Evolutionary conservation across 106 monocot genomes (phyloP), one percentile per base, ranked within the genome.

Genomic region (Ottelia alismoides): DNA sequence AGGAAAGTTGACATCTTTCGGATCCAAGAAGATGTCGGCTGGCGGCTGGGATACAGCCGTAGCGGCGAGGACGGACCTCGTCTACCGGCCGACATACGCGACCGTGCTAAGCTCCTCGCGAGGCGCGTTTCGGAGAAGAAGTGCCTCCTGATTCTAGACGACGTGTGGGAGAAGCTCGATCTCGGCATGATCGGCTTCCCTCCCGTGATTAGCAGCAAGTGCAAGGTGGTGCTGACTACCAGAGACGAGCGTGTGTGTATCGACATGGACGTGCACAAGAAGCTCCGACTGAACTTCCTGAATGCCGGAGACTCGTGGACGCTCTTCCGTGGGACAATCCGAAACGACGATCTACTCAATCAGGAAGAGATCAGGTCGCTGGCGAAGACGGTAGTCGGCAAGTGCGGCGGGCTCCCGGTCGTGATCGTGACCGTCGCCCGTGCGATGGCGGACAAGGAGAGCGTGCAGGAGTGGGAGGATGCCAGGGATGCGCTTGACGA

Each of bases 101-200:
- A 54, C 1, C 2, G 54, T 17, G 27, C 26, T 16, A 28, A 27
- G 9, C 6, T 17, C 20, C 1, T 57, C 20, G 1, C 10, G 21
- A 60, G 6, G 17, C 17, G 25, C 12, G 25, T 60, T 11, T 14
- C 19, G 10, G 2, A 47, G 26, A 60, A 44, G 45, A 25, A 22
- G 12, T 60, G 25, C 26, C 25, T 60, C 22, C 24, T 60, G 44
- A 16, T 60, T 27, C 43, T 60, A 10, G 60, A 60, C n/a, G 60
- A 60, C 12, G 0, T 60, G 10, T 60, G 60, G 60, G 60, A 46
- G 7, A 24, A 0, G n/a, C 9, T 60, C 18, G 60, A 60, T 25
- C 22, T 60, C 20, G 45, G n/a, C 17, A 26, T 0, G 35, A 20
- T 60, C 2, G 60, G 60, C 5, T 12, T 60, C 28, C 60, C 45